Evolutionary conservation across 345 rosid genomes (phyloP), one percentile per base, ranked within the genome.

Genomic region (Garcia nutans): DNA sequence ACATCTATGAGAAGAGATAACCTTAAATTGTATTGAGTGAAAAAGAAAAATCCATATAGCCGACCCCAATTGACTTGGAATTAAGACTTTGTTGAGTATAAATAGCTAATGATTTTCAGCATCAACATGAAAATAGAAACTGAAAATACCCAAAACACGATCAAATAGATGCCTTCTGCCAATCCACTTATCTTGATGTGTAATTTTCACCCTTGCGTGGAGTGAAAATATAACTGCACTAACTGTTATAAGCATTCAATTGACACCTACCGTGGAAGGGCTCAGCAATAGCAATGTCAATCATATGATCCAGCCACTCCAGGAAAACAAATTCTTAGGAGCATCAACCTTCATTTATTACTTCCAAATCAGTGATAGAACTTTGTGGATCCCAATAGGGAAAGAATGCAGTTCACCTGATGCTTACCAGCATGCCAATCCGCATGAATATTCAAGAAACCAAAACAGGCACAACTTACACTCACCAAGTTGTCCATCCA

Each of bases 401-500:
- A 54, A 37, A 64, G 62, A 57, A 74, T 22, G 62, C 54, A 74
- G 63, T 60, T 22, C 23, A 31, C 60, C 37, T 13, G 45, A 23
- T 47, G 28, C 13, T 64, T 47, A 8, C 33, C 70, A 33, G 33
- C 41, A 63, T 2, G n/a, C 49, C 61, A 55, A 12, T 22, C 26
- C 7, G 15, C 70, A 47, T 7, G 23, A 33, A 56, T 20, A 45
- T 28, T 28, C 55, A 17, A 19, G 23, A 62, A 11, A 50, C 61
- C 61, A 0, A 10, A 70, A 49, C 17, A 11, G 19, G 13, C 41
- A 47, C 52, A 24, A 45, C 22, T 44, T 33, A 66, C 6, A 49
- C 10, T 50, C 66, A 41, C 44, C 62, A 70, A 70, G 49, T 66
- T 68, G 61, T 65, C 62, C 42, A 33, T 54, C 19, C 47, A 41